Conservation (phyloP, 495 filamentous ascomycete genomes). For the Cetradonia linearis region DNA sequence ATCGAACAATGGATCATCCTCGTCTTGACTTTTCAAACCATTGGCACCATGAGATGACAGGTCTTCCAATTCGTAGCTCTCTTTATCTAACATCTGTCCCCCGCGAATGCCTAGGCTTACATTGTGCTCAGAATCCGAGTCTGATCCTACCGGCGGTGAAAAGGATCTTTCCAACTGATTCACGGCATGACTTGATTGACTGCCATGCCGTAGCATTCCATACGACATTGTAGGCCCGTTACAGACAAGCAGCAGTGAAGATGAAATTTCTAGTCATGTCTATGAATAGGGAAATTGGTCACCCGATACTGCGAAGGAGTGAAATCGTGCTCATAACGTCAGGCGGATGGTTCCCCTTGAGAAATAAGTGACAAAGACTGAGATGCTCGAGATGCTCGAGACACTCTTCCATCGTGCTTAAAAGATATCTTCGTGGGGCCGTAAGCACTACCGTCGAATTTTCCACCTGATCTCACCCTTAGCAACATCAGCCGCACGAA, state of each 20-base stretch:
- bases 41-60: not conserved
- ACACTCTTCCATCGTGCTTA: not conserved
- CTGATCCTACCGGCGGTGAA: constrained; percentile 1
- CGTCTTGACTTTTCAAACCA: not conserved
- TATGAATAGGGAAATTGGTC: not conserved
- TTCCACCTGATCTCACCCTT: not conserved
- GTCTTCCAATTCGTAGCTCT: constrained; percentile 9
- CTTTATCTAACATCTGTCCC: not conserved
- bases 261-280: not conserved
- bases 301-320: not conserved
- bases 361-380: not conserved
- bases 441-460: not conserved
- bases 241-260: not conserved
- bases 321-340: not conserved
- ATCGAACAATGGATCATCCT: not conserved
- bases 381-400: not conserved
- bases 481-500: not conserved
- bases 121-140: constrained; percentile 1
- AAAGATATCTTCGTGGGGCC: not conserved
- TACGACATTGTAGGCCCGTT: constrained; percentile 8
- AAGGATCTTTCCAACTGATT: not conserved
- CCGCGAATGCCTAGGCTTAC: not conserved
- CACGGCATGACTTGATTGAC: constrained; percentile 1
- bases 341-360: not conserved
- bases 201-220: constrained; percentile 7